These are phyloP conservation scores for Musa balbisiana DNA, from an alignment of 202 grass and related monocot species.

Conservation along the genomic window DNA sequence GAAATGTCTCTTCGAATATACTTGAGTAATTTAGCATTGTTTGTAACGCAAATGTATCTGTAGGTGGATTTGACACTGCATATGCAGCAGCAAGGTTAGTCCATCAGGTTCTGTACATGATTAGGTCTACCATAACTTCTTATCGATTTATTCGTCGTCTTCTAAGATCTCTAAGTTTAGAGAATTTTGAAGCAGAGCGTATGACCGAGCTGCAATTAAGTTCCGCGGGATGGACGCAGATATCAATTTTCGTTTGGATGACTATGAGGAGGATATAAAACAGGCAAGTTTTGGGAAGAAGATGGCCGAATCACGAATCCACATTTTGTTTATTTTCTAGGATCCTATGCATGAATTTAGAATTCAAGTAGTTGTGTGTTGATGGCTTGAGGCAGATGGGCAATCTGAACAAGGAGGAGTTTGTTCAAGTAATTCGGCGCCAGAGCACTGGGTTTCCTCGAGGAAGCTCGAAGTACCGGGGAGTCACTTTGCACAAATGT, in stretches of 20 bases:
- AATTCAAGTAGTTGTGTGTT: background rate
- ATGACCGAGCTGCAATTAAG: slow-evolving; percentile 68
- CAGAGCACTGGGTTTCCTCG: slow-evolving; percentile 47
- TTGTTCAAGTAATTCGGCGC: slow-evolving; percentile 50
- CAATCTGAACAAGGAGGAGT: slow-evolving; percentile 51
- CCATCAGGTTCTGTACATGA: background rate
- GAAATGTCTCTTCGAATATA: background rate
- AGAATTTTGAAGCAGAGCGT: slow-evolving; percentile 31
- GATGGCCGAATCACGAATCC: background rate
- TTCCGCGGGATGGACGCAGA: slow-evolving; percentile 51
- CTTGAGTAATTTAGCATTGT: background rate
- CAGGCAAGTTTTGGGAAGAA: slow-evolving; percentile 28
- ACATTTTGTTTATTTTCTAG: background rate
- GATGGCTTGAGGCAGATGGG: slow-evolving; percentile 35
- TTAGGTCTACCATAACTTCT: no score
- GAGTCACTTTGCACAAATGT: slow-evolving; percentile 64
- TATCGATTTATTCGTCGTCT: background rate
- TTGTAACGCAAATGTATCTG: background rate
- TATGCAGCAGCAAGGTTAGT: slow-evolving; percentile 56
- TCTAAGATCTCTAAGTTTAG: background rate
- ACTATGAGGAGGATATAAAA: slow-evolving; percentile 49
- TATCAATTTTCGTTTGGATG: slow-evolving; percentile 48
- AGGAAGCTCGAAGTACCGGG: slow-evolving; percentile 47
- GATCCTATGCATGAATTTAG: background rate
- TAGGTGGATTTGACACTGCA: slow-evolving; percentile 60